Evolutionary conservation across 2,329 filamentous ascomycete species (phyloP).

Genomic region (Claviceps sp.): DNA sequence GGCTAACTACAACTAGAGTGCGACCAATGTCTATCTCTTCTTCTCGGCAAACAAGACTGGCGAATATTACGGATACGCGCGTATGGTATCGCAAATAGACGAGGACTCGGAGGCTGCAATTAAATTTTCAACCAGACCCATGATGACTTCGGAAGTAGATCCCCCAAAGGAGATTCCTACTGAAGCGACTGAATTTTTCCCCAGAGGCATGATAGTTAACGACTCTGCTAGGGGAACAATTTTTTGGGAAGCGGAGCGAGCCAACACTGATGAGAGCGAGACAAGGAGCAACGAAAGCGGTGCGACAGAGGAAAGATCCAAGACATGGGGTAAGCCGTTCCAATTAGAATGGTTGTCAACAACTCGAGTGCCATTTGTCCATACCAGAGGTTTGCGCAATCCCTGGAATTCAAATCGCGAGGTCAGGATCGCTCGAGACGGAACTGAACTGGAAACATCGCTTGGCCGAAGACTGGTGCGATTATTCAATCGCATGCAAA

Average conservation of each 20-base stretch:
- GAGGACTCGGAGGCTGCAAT: constrained; percentile 59
- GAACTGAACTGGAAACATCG: constrained; percentile 78
- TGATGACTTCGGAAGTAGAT: constrained; percentile 36
- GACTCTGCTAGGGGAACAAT: constrained; percentile 90
- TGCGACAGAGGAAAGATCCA: constrained; percentile 33
- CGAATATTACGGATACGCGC: constrained; percentile 90
- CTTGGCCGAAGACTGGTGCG: constrained; percentile 65
- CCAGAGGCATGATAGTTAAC: constrained; percentile 77
- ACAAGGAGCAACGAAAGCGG: constrained; percentile 24
- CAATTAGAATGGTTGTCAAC: constrained; percentile 83
- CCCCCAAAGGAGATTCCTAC: constrained; percentile 47
- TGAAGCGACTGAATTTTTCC: constrained; percentile 62
- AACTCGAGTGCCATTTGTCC: constrained; percentile 71
- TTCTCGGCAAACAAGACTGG: constrained; percentile 97
- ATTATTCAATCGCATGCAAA: constrained; percentile 55
- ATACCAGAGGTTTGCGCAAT: constrained; percentile 75
- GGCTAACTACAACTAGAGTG: constrained; percentile 34
- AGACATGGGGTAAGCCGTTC: constrained; percentile 85
- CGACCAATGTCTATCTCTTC: constrained; percentile 77
- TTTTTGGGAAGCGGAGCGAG: constrained; percentile 78
- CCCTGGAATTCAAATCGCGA: constrained; percentile 92
- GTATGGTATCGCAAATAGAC: constrained; percentile 75
- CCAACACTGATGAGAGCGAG: constrained; percentile 30
- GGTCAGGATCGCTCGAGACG: constrained; percentile 90
- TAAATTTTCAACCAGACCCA: constrained; percentile 53